Evolutionary conservation across 202 grass and related monocot species (phyloP), one percentile per base, ranked within the genome.

Genomic region (Zoysia matrella): DNA sequence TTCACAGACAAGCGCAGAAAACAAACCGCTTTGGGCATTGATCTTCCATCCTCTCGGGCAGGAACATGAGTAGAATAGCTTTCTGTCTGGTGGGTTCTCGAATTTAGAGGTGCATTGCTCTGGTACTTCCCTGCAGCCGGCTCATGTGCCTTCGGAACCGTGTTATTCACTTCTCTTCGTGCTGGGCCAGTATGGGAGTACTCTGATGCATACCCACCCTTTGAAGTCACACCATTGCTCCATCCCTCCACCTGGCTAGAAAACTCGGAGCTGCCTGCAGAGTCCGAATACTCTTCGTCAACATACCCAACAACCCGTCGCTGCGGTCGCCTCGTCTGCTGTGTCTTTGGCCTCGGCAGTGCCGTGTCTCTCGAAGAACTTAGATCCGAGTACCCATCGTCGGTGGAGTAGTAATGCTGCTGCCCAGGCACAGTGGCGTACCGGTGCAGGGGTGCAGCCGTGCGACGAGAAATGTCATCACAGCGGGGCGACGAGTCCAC

Each of bases 311-410:
- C 78, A 10, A 87, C 65, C 10, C 80, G 80, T 71, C 66, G 72
- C 18, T 77, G 71, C 0, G 84, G 87, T 58, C 82, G 87, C 44
- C 69, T 83, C 48, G 54, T 46, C 60, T 86, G 89, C 40, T 82
- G 89, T 53, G 77, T 60, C 63, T 91, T 90, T 50, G 80, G 16
- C 76, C 76, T 91, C 1, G 88, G 90, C 16, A 86, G 75, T 50
- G 86, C 56, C 2, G 96, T 92, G 75, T 99, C 96, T 67, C 87
- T 85, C 0, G 96, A 99, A 2, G 96, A 99, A 74, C 93, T 99
- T 16, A 99, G 68, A 80, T 96, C 96, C 12, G 93, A 95, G 78
- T 92, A 94, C 2, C 95, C 92, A 60, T 99, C 92, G 69, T 99
- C 96, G 60, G 89, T 94, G 11, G 96, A 99, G 78, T 94, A 99